Conservation (phyloP, 306 rosid species). For the Sphenostylis stenocarpa region DNA sequence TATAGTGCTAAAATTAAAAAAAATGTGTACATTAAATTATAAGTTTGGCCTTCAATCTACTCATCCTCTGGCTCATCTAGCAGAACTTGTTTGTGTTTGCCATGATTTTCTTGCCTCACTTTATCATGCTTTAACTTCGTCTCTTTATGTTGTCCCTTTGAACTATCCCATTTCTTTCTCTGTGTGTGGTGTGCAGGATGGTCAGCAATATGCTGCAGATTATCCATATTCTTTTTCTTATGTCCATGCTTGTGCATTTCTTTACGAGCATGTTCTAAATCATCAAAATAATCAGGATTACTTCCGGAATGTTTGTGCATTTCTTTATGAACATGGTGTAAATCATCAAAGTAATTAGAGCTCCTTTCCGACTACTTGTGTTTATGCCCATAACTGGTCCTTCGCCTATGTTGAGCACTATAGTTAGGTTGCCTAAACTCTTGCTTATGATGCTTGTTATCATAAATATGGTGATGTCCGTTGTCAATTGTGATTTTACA, state of each 20-base stretch:
- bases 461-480: slow-evolving; percentile 37
- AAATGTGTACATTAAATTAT: neutral
- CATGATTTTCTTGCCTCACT: slow-evolving; percentile 34
- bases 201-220: slow-evolving; percentile 41
- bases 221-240: slow-evolving; percentile 36
- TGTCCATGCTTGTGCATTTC: slow-evolving; percentile 60
- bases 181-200: slow-evolving; percentile 34
- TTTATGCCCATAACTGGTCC: slow-evolving; percentile 47
- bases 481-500: slow-evolving; percentile 33
- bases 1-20: neutral
- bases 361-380: slow-evolving; percentile 51
- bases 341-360: slow-evolving; percentile 44
- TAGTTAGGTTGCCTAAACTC: slow-evolving; percentile 44
- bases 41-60: slow-evolving; percentile 9
- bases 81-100: slow-evolving; percentile 27
- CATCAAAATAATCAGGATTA: slow-evolving; percentile 43
- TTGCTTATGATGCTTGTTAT: slow-evolving; percentile 42
- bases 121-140: slow-evolving; percentile 34
- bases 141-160: slow-evolving; percentile 30
- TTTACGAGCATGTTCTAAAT: slow-evolving; percentile 54
- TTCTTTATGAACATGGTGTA: slow-evolving; percentile 57
- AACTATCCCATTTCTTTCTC: slow-evolving; percentile 39
- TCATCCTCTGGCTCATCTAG: slow-evolving; percentile 31
- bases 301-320: slow-evolving; percentile 51
- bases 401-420: slow-evolving; percentile 43